phyloP scores from a whole-genome alignment of 2,329 filamentous ascomycete genomes.

The Aurifilum marmelostoma region DNA sequence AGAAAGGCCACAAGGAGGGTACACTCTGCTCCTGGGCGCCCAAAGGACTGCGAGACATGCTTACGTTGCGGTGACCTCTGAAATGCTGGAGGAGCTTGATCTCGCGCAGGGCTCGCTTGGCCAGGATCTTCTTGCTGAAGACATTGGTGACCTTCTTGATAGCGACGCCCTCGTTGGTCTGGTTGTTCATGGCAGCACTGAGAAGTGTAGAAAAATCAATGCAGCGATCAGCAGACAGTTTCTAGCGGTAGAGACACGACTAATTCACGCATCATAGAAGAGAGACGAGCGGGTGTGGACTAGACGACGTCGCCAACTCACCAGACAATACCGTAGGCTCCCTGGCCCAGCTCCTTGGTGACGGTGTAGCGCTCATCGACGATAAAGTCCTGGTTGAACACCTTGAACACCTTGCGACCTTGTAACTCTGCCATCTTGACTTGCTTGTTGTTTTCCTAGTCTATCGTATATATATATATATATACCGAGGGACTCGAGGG shows the following conservation, averaged over 20 bases:
- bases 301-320: constrained; percentile 48
- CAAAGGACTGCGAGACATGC: constrained; percentile 36
- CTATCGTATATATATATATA: constrained; percentile 1
- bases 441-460: neutral
- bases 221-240: constrained; percentile 12
- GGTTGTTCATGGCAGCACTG: constrained; percentile 89
- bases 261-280: neutral
- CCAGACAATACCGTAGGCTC: constrained; percentile 99
- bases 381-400: constrained; percentile 99
- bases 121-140: constrained; percentile 99
- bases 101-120: constrained; percentile 95
- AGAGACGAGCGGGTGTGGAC: neutral
- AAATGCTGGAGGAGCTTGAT: constrained; percentile 99
- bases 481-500: neutral
- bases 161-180: constrained; percentile 90
- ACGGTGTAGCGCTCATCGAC: constrained; percentile 98
- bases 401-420: constrained; percentile 90
- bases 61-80: constrained; percentile 82
- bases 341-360: constrained; percentile 97
- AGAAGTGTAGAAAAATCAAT: constrained; percentile 15
- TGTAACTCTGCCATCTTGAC: constrained; percentile 41
- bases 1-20: no score
- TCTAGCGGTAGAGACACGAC: neutral
- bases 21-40: neutral
- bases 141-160: constrained; percentile 99